Conservation (phyloP, 306 rosid species). For the Cucurbita argyrosperma region DNA sequence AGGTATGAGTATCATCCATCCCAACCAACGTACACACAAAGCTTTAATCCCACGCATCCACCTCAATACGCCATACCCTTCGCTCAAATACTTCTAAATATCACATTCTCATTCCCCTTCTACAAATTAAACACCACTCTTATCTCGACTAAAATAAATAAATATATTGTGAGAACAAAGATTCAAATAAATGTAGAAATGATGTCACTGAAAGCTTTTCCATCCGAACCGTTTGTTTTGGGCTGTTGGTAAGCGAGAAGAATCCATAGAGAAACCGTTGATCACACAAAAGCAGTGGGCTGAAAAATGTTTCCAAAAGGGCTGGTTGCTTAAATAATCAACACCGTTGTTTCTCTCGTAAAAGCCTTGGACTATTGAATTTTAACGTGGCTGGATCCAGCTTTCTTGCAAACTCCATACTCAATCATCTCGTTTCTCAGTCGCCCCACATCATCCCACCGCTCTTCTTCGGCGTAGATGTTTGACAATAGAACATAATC, state of each 20-base stretch:
- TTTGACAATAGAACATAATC: conserved; percentile 56
- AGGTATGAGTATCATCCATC: not conserved
- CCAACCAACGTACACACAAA: too few relatives aligned
- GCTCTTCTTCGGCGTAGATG: conserved; percentile 47
- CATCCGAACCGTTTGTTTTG: not conserved
- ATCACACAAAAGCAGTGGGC: not conserved
- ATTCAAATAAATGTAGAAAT: too few relatives aligned
- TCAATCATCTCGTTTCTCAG: conserved; percentile 37
- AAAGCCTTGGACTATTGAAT: conserved; percentile 3
- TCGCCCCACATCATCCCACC: conserved; percentile 51
- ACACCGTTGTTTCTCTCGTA: not conserved
- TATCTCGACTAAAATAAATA: too few relatives aligned
- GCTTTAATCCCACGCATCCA: too few relatives aligned
- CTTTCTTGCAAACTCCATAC: conserved; percentile 27
- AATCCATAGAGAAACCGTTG: not conserved
- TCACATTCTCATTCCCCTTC: too few relatives aligned
- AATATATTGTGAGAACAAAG: too few relatives aligned
- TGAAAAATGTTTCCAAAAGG: not conserved
- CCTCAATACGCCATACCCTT: too few relatives aligned
- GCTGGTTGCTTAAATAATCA: too few relatives aligned
- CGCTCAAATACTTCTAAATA: too few relatives aligned
- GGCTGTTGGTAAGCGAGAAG: not conserved
- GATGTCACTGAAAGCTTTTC: too few relatives aligned
- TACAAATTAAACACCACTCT: too few relatives aligned
- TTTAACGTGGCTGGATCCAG: conserved; percentile 40